phyloP scores from a whole-genome alignment of 73 alveolate genomes.

The Paramecium caudatum region DNA sequence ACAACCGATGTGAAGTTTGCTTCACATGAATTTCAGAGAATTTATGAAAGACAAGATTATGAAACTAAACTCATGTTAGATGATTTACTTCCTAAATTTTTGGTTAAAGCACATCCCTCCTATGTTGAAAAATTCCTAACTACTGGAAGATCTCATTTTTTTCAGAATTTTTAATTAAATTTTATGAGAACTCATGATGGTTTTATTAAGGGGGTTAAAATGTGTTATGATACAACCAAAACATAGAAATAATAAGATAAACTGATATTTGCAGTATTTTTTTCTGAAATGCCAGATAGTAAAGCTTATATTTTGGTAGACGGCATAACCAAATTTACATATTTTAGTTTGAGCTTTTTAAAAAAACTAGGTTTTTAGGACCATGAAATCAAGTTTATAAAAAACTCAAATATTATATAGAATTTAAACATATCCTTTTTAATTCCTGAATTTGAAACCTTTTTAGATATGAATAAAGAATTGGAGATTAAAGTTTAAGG shows the following conservation, averaged over 20 bases:
- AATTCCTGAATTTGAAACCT: constrained; percentile 14
- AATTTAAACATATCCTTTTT: not conserved
- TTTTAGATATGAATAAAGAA: not conserved
- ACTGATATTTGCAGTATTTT: constrained; percentile 27
- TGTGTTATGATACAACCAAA: constrained; percentile 48
- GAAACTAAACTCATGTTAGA: not conserved
- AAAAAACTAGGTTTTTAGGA: constrained; percentile 11
- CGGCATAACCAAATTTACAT: not conserved
- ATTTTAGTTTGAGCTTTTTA: not conserved
- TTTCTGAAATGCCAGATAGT: not conserved
- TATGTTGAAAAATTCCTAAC: not conserved
- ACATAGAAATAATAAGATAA: not conserved
- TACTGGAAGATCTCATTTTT: constrained; percentile 15
- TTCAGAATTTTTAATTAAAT: not conserved
- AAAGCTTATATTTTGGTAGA: constrained; percentile 22
- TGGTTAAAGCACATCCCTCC: not conserved
- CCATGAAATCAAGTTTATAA: constrained; percentile 1
- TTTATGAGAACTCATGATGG: not conserved
- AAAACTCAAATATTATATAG: not conserved
- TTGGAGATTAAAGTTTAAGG: not conserved
- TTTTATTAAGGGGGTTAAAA: not conserved
- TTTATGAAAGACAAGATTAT: not conserved
- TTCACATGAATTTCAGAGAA: not conserved
- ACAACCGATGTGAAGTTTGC: constrained; percentile 11
- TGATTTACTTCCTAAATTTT: constrained; percentile 33